Evolutionary conservation across 208 protist genomes (phyloP).

Genomic region (Herpetomonas tarakana): DNA sequence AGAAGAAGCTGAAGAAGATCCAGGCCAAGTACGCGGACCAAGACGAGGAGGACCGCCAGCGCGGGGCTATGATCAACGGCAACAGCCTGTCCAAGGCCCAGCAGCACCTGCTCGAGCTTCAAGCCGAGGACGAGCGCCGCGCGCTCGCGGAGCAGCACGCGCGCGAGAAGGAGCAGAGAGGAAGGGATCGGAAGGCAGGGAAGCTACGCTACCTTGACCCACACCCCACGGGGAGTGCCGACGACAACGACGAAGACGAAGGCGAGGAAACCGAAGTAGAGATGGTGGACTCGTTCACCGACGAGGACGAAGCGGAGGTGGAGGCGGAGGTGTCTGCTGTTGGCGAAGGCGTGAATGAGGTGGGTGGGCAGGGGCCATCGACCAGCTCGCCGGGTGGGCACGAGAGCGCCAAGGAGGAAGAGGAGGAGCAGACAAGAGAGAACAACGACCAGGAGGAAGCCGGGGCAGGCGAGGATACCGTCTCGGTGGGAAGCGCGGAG

Average conservation of each 20-base stretch:
- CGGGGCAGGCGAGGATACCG: constrained; percentile 2
- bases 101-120: constrained; percentile 17
- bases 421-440: constrained; percentile 14
- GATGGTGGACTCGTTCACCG: not conserved
- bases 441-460: constrained; percentile 1
- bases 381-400: too few relatives aligned
- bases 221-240: constrained; percentile 10
- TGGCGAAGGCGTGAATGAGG: constrained; percentile 11
- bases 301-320: not conserved
- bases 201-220: constrained; percentile 15
- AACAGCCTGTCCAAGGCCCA: constrained; percentile 61
- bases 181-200: constrained; percentile 3
- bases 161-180: constrained; percentile 11
- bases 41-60: constrained; percentile 65
- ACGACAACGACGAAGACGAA: constrained; percentile 8
- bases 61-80: constrained; percentile 61
- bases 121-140: constrained; percentile 16
- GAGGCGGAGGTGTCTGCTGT: constrained; percentile 6
- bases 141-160: constrained; percentile 5
- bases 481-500: not conserved
- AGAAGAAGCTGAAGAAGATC: constrained; percentile 76
- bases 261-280: not conserved
- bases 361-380: too few relatives aligned
- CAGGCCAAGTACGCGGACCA: constrained; percentile 77
- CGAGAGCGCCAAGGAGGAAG: not conserved